Evolutionary conservation across 441 rosid genomes (phyloP), one percentile per base, ranked within the genome.

Genomic region (Corymbia citriodora): DNA sequence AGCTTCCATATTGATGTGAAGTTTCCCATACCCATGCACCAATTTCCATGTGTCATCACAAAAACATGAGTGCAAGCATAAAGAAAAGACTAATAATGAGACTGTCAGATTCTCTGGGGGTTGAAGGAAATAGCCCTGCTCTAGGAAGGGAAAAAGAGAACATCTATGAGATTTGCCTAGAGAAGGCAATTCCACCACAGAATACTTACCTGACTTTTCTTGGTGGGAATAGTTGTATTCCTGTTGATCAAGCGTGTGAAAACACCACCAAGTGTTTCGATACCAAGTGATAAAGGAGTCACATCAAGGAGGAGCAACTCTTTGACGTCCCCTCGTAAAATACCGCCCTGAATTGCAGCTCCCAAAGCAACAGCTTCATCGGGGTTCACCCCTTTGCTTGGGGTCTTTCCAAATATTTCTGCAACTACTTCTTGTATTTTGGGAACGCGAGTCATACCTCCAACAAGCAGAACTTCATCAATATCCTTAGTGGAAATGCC

Each of bases 361-460:
- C 91, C 91, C 1, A 90, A 45, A 27, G 91, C 91, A 65, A 90
- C 91, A 86, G 91, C 91, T 87, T 90, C 91, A 52, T 90, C 91
- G 8, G 91, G 91, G 65, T 90, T 90, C 53, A 90, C 91, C 53
- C 91, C 91, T 70, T 90, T 90, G 86, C 91, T 90, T 19, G 91
- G 91, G 7, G 27, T 11, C 91, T 87, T 90, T 40, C 89, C 87
- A 68, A 90, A 90, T 55, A 90, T 87, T 61, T 54, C 89, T 14
- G 91, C 61, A 87, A 90, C 91, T 86, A 90, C 54, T 72, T 90
- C 91, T 55, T 90, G 91, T 48, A 90, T 83, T 74, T 90, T 90
- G 55, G 91, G 91, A 68, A 90, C 91, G 29, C 91, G 91, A 52
- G 91, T 90, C 91, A 90, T 90, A 16, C 91, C 91, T 23, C 91